phyloP scores from a whole-genome alignment of 2,329 filamentous ascomycete species.

The Fusarium sp. region DNA sequence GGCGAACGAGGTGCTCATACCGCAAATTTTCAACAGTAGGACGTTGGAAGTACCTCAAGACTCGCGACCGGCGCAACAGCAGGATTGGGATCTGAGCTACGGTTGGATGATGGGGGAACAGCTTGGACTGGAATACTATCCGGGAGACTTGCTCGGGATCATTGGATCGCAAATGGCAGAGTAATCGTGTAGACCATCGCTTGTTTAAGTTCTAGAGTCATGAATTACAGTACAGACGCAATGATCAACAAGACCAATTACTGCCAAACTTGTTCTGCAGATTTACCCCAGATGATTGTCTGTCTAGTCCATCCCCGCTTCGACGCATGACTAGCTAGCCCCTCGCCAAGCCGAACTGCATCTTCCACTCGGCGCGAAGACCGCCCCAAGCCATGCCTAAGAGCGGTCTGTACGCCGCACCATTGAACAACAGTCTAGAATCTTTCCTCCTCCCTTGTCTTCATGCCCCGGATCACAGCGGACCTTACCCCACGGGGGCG shows the following conservation, averaged over 20 bases:
- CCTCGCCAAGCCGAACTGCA: background rate
- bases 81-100: background rate
- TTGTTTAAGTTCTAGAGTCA: background rate
- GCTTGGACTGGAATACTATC: background rate
- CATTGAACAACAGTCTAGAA: background rate
- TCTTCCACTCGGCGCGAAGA: background rate
- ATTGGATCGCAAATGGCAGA: background rate
- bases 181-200: background rate
- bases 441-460: background rate
- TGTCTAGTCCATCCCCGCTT: background rate
- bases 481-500: background rate
- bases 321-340: background rate
- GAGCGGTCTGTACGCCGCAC: background rate
- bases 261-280: background rate
- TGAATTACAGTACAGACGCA: background rate
- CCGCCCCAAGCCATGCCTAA: background rate
- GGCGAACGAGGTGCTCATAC: background rate
- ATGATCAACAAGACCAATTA: background rate
- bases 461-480: background rate
- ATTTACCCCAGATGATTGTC: background rate
- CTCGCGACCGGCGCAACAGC: background rate
- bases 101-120: background rate
- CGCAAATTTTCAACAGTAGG: background rate
- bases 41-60: background rate
- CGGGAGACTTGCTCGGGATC: background rate